Percentiles rank a stretch among this genome's conserved stretches.
Conservation (phyloP, 2,329 filamentous ascomycete genomes). For the Penicillium palitans region DNA sequence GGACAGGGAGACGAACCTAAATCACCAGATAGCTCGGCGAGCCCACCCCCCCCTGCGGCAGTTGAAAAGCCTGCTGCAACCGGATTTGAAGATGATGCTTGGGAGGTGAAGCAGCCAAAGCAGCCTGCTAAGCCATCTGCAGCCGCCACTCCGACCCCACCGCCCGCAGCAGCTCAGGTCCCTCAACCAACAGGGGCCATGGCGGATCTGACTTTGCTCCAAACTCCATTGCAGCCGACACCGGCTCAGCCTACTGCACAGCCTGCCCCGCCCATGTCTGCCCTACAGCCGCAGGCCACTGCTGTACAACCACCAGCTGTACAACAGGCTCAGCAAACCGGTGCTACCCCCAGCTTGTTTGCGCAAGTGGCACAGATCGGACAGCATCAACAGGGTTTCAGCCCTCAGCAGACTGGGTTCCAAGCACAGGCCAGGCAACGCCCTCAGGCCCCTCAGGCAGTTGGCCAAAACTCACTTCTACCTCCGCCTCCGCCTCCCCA, state of each 20-base stretch:
- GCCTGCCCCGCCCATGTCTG: conserved; percentile 37
- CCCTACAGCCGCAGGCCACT: conserved; percentile 48
- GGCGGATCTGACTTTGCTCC: conserved; percentile 66
- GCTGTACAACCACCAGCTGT: conserved; percentile 39
- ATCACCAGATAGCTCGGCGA: conserved; percentile 43
- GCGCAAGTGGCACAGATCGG: conserved; percentile 45
- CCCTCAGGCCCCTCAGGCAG: conserved; percentile 66
- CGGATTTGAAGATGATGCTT: conserved; percentile 95
- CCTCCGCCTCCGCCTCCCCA: conserved; percentile 78
- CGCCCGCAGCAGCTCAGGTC: conserved; percentile 35
- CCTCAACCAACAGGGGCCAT: conserved; percentile 65
- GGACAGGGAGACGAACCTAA: conserved; percentile 60
- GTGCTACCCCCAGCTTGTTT: conserved; percentile 53
- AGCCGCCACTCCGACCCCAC: conserved; percentile 29
- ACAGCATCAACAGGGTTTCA: conserved; percentile 30
- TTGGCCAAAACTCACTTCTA: conserved; percentile 64
- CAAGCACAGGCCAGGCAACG: conserved; percentile 59
- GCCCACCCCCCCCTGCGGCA: conserved; percentile 52
- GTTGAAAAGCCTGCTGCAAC: conserved; percentile 51
- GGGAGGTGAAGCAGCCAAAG: conserved; percentile 86
- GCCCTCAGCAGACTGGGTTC: conserved; percentile 42
- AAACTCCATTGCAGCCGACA: conserved; percentile 59
- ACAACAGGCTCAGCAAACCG: conserved; percentile 42
- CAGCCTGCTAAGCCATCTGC: conserved; percentile 49
- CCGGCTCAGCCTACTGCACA: conserved; percentile 47